Evolutionary conservation across 208 protist species (phyloP), one percentile per base, ranked within the genome.

Genomic region (Trypanosomatidae sp.): DNA sequence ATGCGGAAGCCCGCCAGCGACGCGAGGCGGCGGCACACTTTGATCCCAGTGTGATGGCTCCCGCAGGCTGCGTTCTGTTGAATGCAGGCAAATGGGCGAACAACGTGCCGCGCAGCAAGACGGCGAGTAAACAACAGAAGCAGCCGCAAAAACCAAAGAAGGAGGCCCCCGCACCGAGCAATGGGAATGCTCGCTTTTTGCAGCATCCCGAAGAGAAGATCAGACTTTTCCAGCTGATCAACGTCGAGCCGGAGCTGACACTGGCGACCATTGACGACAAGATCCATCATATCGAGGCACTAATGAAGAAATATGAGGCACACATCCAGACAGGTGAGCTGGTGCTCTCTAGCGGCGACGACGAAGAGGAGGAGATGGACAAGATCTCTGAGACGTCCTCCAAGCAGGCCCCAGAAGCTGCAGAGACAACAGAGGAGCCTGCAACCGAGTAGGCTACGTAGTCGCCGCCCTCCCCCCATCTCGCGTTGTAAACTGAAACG

Each of bases 181-280:
- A 77, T 55, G 56, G 69, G 39, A 78, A 80, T 59, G 65, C 68
- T n/a, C 72, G 71, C 46, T 65, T 83, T 30, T 41, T 95, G 58
- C 85, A 90, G 74, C 85, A 94, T 78, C 66, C 80, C 0, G 83
- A 90, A 65, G 91, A 94, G 10, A 96, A 90, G 76, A 79, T 90
- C 5, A 70, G 81, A 7, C 72, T 90, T 30, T 94, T 96, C 68
- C 72, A 84, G 49, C 67, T 81, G 39, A 82, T 94, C 44, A 76
- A 76, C 36, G 73, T 91, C 17, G 84, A 92, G 49, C 87, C 88
- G 25, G 86, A 84, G 1, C 41, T 82, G 30, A 76, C 81, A 36
- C 62, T 88, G 44, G 76, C 66, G 15, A 58, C 74, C 10, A 85
- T 96, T 49, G 89, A 89, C 41, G 74, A 69, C 8, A 74, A 66